Conservation (phyloP, 768 basidiomycete species). For the Collybiopsis confluens region DNA sequence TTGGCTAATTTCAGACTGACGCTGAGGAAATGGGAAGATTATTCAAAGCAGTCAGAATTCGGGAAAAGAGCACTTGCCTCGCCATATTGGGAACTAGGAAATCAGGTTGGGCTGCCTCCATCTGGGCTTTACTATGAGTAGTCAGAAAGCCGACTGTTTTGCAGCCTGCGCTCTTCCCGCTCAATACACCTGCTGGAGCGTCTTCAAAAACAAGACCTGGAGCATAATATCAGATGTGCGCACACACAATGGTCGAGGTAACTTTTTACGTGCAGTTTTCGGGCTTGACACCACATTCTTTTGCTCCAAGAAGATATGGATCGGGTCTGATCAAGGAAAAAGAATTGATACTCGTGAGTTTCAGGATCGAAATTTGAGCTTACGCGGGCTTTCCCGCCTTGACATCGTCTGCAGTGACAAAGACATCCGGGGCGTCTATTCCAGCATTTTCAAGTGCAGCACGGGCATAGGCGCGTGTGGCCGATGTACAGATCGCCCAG, state of each 20-base stretch:
- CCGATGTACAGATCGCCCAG: constrained; percentile 89
- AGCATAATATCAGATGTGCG: not conserved
- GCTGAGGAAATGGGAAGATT: constrained; percentile 15
- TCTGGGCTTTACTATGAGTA: constrained; percentile 64
- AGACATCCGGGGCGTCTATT: constrained; percentile 65
- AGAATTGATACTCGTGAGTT: constrained; percentile 7
- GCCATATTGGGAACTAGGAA: constrained; percentile 73
- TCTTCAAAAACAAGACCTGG: constrained; percentile 87
- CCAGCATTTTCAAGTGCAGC: constrained; percentile 64
- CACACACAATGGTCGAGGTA: constrained; percentile 4
- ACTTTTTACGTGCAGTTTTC: constrained; percentile 45
- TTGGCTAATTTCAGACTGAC: constrained; percentile 28
- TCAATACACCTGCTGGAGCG: constrained; percentile 79
- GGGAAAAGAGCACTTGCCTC: constrained; percentile 32
- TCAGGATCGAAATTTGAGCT: constrained; percentile 12
- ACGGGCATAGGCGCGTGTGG: constrained; percentile 71
- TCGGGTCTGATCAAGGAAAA: constrained; percentile 53
- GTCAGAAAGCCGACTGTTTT: constrained; percentile 83
- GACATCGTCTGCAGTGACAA: constrained; percentile 85
- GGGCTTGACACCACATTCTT: constrained; percentile 60
- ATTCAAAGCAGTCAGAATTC: not conserved
- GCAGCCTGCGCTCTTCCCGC: constrained; percentile 79
- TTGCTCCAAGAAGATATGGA: constrained; percentile 85
- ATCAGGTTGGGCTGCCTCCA: constrained; percentile 59
- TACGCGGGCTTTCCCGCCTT: constrained; percentile 75